These are phyloP conservation scores for Megacollybia marginata DNA, from an alignment of 768 basidiomycete species.

Conservation along the genomic window DNA sequence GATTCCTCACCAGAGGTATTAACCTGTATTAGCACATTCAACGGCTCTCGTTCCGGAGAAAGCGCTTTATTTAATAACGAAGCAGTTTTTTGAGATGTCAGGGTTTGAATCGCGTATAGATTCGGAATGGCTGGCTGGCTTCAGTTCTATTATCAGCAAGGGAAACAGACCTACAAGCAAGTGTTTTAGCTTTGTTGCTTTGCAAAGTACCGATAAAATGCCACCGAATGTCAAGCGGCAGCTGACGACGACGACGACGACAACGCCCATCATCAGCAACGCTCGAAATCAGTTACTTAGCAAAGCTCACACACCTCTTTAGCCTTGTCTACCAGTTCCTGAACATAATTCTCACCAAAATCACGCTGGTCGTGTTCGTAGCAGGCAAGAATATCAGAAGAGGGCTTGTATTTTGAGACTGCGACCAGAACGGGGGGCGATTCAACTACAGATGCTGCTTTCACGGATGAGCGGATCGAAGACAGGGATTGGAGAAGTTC, in stretches of 20 bases:
- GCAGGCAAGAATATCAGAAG: slow-evolving; percentile 78
- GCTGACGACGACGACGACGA: too few relatives aligned
- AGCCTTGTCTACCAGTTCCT: slow-evolving; percentile 88
- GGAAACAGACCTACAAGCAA: slow-evolving; percentile 53
- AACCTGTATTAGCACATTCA: slow-evolving; percentile 85
- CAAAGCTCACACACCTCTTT: slow-evolving; percentile 38
- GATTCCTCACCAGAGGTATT: slow-evolving; percentile 92
- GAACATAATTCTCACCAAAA: slow-evolving; percentile 98
- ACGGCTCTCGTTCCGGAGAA: slow-evolving; percentile 46
- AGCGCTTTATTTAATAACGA: slow-evolving; percentile 71
- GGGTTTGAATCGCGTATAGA: slow-evolving; percentile 78
- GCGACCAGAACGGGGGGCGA: slow-evolving; percentile 48
- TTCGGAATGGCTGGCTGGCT: slow-evolving; percentile 69
- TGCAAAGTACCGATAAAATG: slow-evolving; percentile 95
- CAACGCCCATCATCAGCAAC: background rate
- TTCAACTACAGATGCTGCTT: slow-evolving; percentile 18
- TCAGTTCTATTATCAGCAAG: background rate
- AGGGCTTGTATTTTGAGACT: slow-evolving; percentile 91
- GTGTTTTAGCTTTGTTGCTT: slow-evolving; percentile 87
- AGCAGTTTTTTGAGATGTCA: slow-evolving; percentile 78
- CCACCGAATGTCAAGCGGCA: slow-evolving; percentile 88
- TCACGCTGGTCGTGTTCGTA: slow-evolving; percentile 70
- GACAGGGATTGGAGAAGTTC: slow-evolving; percentile 49
- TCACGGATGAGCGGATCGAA: slow-evolving; percentile 45
- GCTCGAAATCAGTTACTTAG: background rate